Conservation (phyloP, 1,284 basidiomycete species). For the Veloporphyrellus conicus region DNA sequence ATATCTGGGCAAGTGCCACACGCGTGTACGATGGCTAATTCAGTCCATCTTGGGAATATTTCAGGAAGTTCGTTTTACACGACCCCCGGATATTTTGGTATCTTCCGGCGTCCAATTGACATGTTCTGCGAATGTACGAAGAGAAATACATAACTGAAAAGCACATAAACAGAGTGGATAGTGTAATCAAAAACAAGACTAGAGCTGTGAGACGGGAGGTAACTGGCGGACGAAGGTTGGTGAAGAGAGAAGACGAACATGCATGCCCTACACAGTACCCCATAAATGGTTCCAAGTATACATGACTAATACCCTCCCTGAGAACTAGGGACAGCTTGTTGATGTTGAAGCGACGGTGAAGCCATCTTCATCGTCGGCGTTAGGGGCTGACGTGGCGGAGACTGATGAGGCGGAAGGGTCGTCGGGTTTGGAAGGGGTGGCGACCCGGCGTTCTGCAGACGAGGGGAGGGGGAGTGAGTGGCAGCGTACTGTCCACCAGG, state of each 20-base stretch:
- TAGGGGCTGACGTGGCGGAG: constrained; percentile 53
- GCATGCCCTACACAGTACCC: constrained; percentile 12
- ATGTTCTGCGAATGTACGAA: constrained; percentile 28
- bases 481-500: constrained; percentile 38
- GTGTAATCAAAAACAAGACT: constrained; percentile 34
- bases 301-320: constrained; percentile 41
- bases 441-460: constrained; percentile 47
- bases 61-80: neutral
- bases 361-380: constrained; percentile 51
- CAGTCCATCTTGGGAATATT: neutral
- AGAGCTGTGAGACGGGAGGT: constrained; percentile 20
- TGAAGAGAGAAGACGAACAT: constrained; percentile 11
- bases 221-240: constrained; percentile 11
- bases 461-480: constrained; percentile 50
- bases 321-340: constrained; percentile 46
- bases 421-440: constrained; percentile 44
- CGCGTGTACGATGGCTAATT: no score
- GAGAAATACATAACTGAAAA: constrained; percentile 37
- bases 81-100: constrained; percentile 2
- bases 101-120: constrained; percentile 23
- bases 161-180: constrained; percentile 38
- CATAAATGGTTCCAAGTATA: constrained; percentile 9
- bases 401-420: constrained; percentile 43
- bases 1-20: neutral
- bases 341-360: constrained; percentile 62